A percentile compares a stretch with the other conserved stretches of the same genome.
These are phyloP conservation scores for Curvularia spicifera DNA, from an alignment of 2,329 filamentous ascomycete species.

Conservation along the genomic window DNA sequence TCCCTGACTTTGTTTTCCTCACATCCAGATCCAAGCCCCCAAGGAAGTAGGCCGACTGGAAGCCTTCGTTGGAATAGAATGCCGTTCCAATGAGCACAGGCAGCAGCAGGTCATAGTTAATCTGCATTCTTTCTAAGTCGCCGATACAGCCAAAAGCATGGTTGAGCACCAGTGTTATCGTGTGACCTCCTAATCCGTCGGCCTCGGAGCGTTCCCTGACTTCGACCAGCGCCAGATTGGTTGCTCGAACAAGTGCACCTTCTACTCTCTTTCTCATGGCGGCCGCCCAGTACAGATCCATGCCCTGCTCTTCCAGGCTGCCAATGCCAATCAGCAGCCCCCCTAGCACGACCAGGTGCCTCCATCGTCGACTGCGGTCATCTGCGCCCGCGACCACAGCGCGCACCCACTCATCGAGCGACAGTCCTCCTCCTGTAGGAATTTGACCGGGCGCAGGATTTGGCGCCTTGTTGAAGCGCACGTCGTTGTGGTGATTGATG, in stretches of 20 bases:
- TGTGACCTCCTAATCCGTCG: constrained; percentile 56
- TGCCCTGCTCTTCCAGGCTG: constrained; percentile 51
- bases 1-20: constrained; percentile 55
- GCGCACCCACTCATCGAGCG: constrained; percentile 63
- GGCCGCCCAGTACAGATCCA: constrained; percentile 66
- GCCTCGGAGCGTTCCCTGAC: constrained; percentile 58
- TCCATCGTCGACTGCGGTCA: constrained; percentile 72
- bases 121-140: constrained; percentile 60
- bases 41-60: constrained; percentile 78
- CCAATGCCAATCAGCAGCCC: constrained; percentile 79
- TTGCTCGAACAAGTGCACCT: constrained; percentile 73
- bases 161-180: constrained; percentile 73
- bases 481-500: constrained; percentile 55
- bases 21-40: constrained; percentile 72
- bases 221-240: constrained; percentile 74
- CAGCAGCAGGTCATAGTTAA: constrained; percentile 73
- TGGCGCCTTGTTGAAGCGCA: constrained; percentile 38
- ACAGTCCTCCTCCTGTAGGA: constrained; percentile 54
- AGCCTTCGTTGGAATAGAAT: constrained; percentile 73
- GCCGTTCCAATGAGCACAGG: constrained; percentile 72
- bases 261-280: constrained; percentile 72
- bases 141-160: constrained; percentile 77
- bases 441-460: constrained; percentile 39
- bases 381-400: constrained; percentile 66
- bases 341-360: constrained; percentile 80